Evolutionary conservation across 2,329 filamentous ascomycete genomes (phyloP).

Genomic region (Claviceps capensis): DNA sequence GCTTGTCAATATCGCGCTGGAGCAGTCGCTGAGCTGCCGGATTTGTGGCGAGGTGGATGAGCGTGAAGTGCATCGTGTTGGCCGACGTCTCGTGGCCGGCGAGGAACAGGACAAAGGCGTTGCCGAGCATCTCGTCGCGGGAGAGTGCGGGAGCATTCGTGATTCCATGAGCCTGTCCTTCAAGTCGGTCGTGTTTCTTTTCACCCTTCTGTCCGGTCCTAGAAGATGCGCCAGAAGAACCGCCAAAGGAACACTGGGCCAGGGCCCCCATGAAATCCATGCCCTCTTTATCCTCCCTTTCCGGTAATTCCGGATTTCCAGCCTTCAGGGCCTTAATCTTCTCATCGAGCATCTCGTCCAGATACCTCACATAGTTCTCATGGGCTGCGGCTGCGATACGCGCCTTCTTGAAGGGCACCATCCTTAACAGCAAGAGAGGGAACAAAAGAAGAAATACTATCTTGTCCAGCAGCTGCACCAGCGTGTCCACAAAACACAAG

Average conservation of each 20-base stretch:
- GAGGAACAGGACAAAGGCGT: constrained; percentile 54
- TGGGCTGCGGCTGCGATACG: constrained; percentile 40
- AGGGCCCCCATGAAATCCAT: constrained; percentile 41
- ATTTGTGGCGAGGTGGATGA: constrained; percentile 54
- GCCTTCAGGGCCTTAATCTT: constrained; percentile 33
- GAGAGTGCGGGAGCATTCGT: constrained; percentile 27
- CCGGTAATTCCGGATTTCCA: too few relatives aligned
- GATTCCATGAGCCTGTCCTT: constrained; percentile 7
- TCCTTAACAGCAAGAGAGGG: constrained; percentile 41
- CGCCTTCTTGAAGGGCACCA: constrained; percentile 36
- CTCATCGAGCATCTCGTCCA: constrained; percentile 52
- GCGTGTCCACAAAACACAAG: constrained; percentile 51
- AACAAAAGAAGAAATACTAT: constrained; percentile 48
- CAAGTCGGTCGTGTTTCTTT: constrained; percentile 12
- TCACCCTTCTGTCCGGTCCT: constrained; percentile 15
- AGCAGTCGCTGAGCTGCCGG: constrained; percentile 49
- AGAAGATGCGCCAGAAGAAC: neutral
- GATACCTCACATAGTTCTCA: constrained; percentile 53
- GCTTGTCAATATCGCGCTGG: constrained; percentile 54
- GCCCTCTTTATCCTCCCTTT: constrained; percentile 25
- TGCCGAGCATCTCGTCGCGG: constrained; percentile 56
- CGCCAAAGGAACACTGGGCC: constrained; percentile 3
- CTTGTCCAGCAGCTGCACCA: constrained; percentile 47
- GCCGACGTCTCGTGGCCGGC: constrained; percentile 75
- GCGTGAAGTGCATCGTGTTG: constrained; percentile 57